Evolutionary conservation across 495 filamentous ascomycete species (phyloP), one percentile per base, ranked within the genome.

Genomic region (Trichocladium uniseriatum): DNA sequence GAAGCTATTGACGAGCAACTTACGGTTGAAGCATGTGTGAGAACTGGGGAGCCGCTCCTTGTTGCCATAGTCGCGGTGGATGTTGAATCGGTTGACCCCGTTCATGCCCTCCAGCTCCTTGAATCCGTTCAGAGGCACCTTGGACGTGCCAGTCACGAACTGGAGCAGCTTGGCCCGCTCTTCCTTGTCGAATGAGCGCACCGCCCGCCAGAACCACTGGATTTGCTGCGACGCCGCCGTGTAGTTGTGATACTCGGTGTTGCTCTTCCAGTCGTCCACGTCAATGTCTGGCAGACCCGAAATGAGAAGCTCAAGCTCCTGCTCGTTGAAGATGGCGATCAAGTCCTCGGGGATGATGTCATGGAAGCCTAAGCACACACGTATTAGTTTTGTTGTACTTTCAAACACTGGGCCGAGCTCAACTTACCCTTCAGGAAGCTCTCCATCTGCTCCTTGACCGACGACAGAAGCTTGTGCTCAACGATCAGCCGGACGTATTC

Each of bases 41-140:
- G 88, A 91, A 61, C 86, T 94, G 54, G 92, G 92, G 46, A 99
- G 79, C 47, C 94, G 83, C 62, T 97, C 90, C 69, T 96, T 97
- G 76, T 85, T 94, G 52, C 92, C 92, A 68, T 95, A 97, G 65
- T 97, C 94, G 43, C 92, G 86, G 64, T 99, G 92, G 57, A 99
- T 96, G 68, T 95, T 99, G 82, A 99, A 99, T 53, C 84, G 80
- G 66, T 84, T 94, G 70, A 99, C 84, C 38, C 92, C 92, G 64
- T 99, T 97, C 92, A 99, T 99, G 53, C 92, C 92, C 69, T 99
- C 92, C 19, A 99, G 80, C 66, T 99, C 91, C 70, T 92, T 95
- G 77, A 99, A 99, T 21, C 92, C 92, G 58, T 99, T 99, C 38
- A 99, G 82, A 37, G 92, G 92, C 20, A 99, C 92, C 72, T 99